Evolutionary conservation across 768 basidiomycete species (phyloP), one percentile per base, ranked within the genome.

Genomic region (Flagelloscypha sp.): DNA sequence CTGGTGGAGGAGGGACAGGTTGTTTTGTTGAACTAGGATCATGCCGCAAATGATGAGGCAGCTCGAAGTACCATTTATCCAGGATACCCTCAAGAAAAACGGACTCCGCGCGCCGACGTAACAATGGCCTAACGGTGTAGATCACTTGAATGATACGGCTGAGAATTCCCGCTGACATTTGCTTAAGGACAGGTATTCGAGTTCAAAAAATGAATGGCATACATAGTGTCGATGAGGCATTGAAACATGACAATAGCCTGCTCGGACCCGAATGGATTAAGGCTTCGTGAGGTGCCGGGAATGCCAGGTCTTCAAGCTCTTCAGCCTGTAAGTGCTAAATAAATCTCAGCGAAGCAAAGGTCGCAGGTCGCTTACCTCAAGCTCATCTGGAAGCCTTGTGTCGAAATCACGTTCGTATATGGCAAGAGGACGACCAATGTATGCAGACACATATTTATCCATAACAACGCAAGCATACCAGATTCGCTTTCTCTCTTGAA

Each of bases 391-490:
- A 18, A 85, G 46, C 31, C 66, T 61, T 12, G 84, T 84, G 48
- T 88, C 84, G 38, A 79, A 86, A 49, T 88, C 84, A 43, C 68
- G 59, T 50, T 84, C 85, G 44, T 68, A 76, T 18, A 88, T 79
- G 45, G 79, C 73, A 35, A 86, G 59, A 1, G 84, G 85, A 10
- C 84, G 72, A 27, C 76, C 84, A 40, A 87, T 85, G 54, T 85
- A 84, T 12, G 78, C 67, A 38, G 79, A 82, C 29, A 86, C 75
- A 55, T 84, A 87, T 46, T 79, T 77, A 53, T 87, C 83, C 70
- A 87, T 73, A 24, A 83, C 58, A 23, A 84, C 72, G 53, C 85
- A 87, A 19, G 73, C 76, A 60, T 75, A 83, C 84, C 84, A 87
- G 17, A 85, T 76, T 31, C 82, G 59, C 44, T 77, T 67, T 43